These are phyloP conservation scores for Penicillium rolfsii DNA, from an alignment of 2,329 filamentous ascomycete species.

Conservation along the genomic window DNA sequence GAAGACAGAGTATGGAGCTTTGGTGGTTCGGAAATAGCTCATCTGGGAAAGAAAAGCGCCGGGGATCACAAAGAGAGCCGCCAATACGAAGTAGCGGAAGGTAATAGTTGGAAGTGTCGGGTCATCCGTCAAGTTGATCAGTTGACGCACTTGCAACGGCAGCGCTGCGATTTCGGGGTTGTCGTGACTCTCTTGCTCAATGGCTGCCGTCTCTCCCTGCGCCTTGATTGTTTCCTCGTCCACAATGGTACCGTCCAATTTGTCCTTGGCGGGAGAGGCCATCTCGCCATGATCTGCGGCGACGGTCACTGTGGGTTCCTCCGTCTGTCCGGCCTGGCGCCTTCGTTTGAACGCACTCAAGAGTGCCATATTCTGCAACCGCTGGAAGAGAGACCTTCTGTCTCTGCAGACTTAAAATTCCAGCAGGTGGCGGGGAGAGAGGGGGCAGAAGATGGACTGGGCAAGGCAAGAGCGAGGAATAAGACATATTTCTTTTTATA, in stretches of 20 bases:
- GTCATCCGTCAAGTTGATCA: slow-evolving; percentile 62
- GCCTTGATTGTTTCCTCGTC: slow-evolving; percentile 27
- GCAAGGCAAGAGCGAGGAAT: neutral
- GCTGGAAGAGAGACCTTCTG: neutral
- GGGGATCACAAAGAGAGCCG: slow-evolving; percentile 59
- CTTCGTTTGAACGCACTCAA: slow-evolving; percentile 15
- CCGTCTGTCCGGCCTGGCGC: neutral
- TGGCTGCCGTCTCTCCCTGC: slow-evolving; percentile 25
- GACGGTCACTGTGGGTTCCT: neutral
- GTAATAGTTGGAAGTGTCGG: slow-evolving; percentile 60
- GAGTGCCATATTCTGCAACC: slow-evolving; percentile 14
- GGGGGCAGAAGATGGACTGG: neutral
- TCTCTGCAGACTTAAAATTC: neutral
- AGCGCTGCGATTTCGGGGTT: slow-evolving; percentile 58
- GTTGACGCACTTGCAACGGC: slow-evolving; percentile 58
- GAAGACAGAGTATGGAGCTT: slow-evolving; percentile 62
- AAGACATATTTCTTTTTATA: neutral
- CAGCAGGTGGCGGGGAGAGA: slow-evolving; percentile 1
- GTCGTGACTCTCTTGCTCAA: slow-evolving; percentile 44
- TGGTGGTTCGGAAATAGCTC: slow-evolving; percentile 61
- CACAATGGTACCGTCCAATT: slow-evolving; percentile 8
- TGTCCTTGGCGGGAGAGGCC: slow-evolving; percentile 1
- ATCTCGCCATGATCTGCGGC: slow-evolving; percentile 4
- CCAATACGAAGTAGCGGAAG: slow-evolving; percentile 62
- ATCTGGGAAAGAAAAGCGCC: slow-evolving; percentile 63